Conservation (phyloP, 352 stramenopile genomes). For the Aphanomyces astaci region DNA sequence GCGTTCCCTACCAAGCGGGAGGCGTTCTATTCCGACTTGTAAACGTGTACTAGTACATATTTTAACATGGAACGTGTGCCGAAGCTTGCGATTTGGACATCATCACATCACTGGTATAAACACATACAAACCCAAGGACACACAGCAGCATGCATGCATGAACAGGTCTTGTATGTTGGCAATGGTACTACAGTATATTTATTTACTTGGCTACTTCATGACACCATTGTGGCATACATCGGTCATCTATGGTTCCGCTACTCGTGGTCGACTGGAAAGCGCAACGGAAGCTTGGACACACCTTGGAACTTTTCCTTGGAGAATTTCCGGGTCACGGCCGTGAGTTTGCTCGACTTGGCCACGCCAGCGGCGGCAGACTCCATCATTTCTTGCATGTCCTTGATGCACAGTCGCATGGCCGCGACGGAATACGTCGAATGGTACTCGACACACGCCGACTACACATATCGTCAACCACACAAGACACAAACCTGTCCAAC, state of each 20-base stretch:
- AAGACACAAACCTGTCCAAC: too few relatives aligned
- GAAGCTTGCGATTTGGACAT: too few relatives aligned
- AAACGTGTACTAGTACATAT: too few relatives aligned
- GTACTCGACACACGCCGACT: conserved; percentile 64
- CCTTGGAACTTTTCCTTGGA: conserved; percentile 70
- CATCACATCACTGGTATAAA: too few relatives aligned
- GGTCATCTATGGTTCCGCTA: too few relatives aligned
- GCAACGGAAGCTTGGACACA: conserved; percentile 53
- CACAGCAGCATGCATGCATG: too few relatives aligned
- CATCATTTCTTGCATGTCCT: conserved; percentile 74
- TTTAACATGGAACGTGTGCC: too few relatives aligned
- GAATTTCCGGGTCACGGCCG: conserved; percentile 79
- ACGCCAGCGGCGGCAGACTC: conserved; percentile 62
- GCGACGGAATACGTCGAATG: conserved; percentile 72
- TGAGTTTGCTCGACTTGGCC: conserved; percentile 68
- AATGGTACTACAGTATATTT: too few relatives aligned
- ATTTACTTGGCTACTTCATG: too few relatives aligned
- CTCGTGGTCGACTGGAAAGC: not conserved
- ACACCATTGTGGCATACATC: too few relatives aligned
- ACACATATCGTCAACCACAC: not conserved
- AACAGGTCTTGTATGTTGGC: too few relatives aligned
- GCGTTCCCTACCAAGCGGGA: conserved; percentile 61
- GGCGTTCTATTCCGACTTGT: conserved; percentile 81
- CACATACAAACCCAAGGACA: too few relatives aligned
- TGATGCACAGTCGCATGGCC: conserved; percentile 46